Conservation (phyloP, 1,139 yeast genomes). For the Debaryomycetaceae sp. region DNA sequence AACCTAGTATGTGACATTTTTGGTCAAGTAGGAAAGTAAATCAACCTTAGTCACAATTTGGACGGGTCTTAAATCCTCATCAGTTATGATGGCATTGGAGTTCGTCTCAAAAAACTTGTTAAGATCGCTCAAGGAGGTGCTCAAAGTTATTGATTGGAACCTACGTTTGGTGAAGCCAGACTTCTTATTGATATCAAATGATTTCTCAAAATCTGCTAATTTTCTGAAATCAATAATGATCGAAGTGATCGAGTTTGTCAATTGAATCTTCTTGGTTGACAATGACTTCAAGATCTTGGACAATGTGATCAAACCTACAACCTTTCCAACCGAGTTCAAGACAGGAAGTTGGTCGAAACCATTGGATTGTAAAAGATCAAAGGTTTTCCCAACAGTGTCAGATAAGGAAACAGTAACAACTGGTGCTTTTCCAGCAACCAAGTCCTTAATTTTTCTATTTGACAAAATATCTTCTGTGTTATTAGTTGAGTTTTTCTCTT, state of each 20-base stretch:
- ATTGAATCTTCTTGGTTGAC: constrained; percentile 59
- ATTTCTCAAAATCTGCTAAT: constrained; percentile 66
- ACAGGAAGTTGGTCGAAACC: constrained; percentile 90
- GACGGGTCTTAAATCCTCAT: constrained; percentile 64
- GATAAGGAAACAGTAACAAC: constrained; percentile 70
- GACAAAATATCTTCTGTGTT: constrained; percentile 52
- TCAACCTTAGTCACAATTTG: constrained; percentile 90
- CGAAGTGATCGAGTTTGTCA: constrained; percentile 58
- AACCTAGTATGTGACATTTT: constrained; percentile 17
- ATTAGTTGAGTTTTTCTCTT: constrained; percentile 42
- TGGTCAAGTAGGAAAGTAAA: constrained; percentile 63
- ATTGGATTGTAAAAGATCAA: constrained; percentile 67
- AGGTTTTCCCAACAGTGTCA: constrained; percentile 64
- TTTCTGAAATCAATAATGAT: constrained; percentile 75
- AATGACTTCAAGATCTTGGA: constrained; percentile 69
- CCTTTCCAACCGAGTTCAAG: constrained; percentile 54
- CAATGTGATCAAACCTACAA: constrained; percentile 75
- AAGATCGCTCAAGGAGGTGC: constrained; percentile 65
- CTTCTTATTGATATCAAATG: constrained; percentile 60
- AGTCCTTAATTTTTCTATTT: constrained; percentile 56
- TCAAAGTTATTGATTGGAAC: constrained; percentile 66
- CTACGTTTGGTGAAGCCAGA: constrained; percentile 60
- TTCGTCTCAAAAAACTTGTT: constrained; percentile 83
- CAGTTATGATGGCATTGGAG: constrained; percentile 84
- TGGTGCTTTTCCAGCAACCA: constrained; percentile 66